phyloP scores from a whole-genome alignment of 352 stramenopile species.

The Hyaloperonospora arabidopsidis region DNA sequence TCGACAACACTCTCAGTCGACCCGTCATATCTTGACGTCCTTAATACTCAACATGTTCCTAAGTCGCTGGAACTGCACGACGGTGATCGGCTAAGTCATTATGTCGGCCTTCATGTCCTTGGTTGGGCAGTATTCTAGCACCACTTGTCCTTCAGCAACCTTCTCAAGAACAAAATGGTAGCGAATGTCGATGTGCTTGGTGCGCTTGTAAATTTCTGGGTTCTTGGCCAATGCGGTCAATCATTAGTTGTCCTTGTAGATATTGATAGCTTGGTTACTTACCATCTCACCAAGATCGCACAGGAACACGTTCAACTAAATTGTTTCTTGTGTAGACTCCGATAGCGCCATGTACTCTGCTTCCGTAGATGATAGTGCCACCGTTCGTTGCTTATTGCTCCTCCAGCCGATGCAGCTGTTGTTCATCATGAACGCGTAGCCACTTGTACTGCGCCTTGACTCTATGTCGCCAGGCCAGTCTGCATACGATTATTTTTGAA shows the following conservation, averaged over 20 bases:
- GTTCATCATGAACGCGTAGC: not conserved
- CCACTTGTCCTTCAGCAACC: not conserved
- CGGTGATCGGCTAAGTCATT: not conserved
- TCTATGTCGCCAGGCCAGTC: not conserved
- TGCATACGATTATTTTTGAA: not conserved
- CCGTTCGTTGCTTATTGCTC: too few relatives aligned
- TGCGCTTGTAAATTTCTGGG: not conserved
- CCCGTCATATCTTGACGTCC: too few relatives aligned
- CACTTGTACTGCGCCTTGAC: not conserved
- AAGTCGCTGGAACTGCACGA: not conserved
- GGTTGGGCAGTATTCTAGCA: not conserved
- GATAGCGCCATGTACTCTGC: not conserved
- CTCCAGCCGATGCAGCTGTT: not conserved
- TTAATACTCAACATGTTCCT: not conserved
- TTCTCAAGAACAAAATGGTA: not conserved
- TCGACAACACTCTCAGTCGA: too few relatives aligned
- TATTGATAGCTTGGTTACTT: too few relatives aligned
- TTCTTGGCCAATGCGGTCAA: too few relatives aligned
- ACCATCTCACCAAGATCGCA: not conserved
- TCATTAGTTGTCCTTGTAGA: too few relatives aligned
- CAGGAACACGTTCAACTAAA: not conserved
- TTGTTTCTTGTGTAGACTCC: not conserved
- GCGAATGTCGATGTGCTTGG: not conserved
- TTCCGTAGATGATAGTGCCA: not conserved
- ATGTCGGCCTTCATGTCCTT: slow-evolving; percentile 1